A percentile compares a stretch with the other conserved stretches of the same genome.
These are phyloP conservation scores for Phalaenopsis aphrodite DNA, from an alignment of 106 monocot species.

Conservation along the genomic window DNA sequence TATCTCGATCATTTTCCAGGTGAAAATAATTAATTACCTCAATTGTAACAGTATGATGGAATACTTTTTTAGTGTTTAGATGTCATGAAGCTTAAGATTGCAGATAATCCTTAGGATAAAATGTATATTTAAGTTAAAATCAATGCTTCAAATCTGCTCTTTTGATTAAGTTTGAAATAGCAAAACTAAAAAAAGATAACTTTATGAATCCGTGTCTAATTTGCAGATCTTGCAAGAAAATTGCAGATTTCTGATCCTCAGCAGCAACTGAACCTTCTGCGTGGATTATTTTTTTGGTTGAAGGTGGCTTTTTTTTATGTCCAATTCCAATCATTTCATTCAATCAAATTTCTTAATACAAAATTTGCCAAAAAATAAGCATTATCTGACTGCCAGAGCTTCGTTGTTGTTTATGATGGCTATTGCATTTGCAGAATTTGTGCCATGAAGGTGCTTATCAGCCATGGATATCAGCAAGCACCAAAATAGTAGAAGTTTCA, in stretches of 20 bases:
- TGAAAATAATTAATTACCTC: constrained; percentile 4
- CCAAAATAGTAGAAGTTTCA: constrained; percentile 10
- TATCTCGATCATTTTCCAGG: constrained; percentile 67
- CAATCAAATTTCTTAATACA: not conserved
- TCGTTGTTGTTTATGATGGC: no score
- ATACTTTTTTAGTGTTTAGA: not conserved
- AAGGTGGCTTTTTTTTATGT: constrained; percentile 16
- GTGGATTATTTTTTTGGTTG: constrained; percentile 36
- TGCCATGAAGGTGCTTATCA: constrained; percentile 36
- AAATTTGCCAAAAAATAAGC: not conserved
- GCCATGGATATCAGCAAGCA: constrained; percentile 26
- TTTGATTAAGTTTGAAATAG: not conserved
- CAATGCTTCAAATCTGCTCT: not conserved
- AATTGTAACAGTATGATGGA: not conserved
- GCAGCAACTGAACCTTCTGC: constrained; percentile 14
- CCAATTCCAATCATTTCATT: not conserved
- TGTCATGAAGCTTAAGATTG: not conserved
- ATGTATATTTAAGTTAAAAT: not conserved
- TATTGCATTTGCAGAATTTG: constrained; percentile 26
- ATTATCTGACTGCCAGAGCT: not conserved
- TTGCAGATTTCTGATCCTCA: constrained; percentile 13
- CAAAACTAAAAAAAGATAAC: not conserved
- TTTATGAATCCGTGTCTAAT: not conserved
- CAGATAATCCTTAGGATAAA: not conserved
- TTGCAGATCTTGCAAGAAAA: constrained; percentile 23